These are phyloP conservation scores for Aspergillus ellipticus DNA, from an alignment of 495 filamentous ascomycete genomes.

Conservation along the genomic window DNA sequence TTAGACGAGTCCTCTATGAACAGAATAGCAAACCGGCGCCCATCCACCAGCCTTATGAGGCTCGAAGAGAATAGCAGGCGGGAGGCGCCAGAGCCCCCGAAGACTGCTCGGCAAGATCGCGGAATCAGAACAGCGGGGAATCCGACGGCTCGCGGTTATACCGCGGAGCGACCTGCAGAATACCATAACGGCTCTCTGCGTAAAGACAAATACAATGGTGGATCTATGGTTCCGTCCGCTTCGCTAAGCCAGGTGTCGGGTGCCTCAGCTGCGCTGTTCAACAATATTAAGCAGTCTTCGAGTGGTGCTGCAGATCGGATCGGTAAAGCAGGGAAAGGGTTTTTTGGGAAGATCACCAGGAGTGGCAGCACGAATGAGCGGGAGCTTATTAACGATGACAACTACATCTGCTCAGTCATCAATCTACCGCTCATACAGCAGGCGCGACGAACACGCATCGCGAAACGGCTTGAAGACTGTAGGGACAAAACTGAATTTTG, in stretches of 20 bases:
- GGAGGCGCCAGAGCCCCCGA: constrained; percentile 32
- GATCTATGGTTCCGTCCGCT: constrained; percentile 48
- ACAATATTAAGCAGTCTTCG: constrained; percentile 66
- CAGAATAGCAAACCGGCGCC: constrained; percentile 35
- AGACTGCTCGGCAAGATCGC: constrained; percentile 58
- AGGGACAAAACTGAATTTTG: constrained; percentile 93
- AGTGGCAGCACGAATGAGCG: constrained; percentile 68
- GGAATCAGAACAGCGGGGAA: constrained; percentile 62
- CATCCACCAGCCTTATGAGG: constrained; percentile 41
- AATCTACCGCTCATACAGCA: constrained; percentile 79
- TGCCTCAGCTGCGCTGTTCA: constrained; percentile 63
- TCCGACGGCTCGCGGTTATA: constrained; percentile 57
- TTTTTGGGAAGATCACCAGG: constrained; percentile 71
- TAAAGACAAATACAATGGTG: constrained; percentile 47
- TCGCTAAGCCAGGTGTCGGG: constrained; percentile 61
- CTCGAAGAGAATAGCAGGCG: constrained; percentile 36
- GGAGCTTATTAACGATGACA: constrained; percentile 67
- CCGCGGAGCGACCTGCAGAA: constrained; percentile 56
- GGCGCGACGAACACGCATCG: constrained; percentile 80
- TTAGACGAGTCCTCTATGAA: constrained; percentile 41
- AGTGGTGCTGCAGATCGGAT: constrained; percentile 67
- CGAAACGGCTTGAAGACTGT: constrained; percentile 75
- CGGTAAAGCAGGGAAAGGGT: constrained; percentile 70
- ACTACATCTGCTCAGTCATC: constrained; percentile 74
- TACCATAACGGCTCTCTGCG: constrained; percentile 26